Evolutionary conservation across 352 stramenopile species (phyloP), one percentile per base, ranked within the genome.

Genomic region (Pythium brachiatum): DNA sequence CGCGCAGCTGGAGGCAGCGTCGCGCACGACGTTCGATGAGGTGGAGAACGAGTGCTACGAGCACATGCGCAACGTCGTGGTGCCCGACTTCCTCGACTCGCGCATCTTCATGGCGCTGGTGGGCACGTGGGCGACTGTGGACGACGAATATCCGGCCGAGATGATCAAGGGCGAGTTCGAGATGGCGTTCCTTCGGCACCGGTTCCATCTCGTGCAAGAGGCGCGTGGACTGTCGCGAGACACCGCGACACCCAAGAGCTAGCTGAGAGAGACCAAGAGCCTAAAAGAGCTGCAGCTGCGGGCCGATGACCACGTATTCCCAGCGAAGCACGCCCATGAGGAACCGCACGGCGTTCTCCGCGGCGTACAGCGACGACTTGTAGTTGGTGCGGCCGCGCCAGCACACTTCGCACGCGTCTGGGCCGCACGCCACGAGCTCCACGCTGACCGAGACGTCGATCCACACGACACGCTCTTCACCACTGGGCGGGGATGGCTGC

Each of bases 51-150:
- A 94, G 50, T 90, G 83, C 65, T 78, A 83, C 64, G 81, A 90
- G 21, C 70, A 83, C 31, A 89, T 94, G 77, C 76, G 78, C 55
- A 90, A 86, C 61, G 72, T 88, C 1, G 78, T 91, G 15, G 68
- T 92, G 50, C 81, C 82, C 11, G 85, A 94, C 44, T 94, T 94
- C 53, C 64, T 92, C 20, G 85, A 92, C 53, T 94, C 85, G 52
- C 76, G 82, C 5, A 88, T 94, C 59, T 92, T 94, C 66, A 94
- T 94, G 85, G 81, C 79, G 23, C 71, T 94, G 11, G 81, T 94
- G 21, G 85, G 85, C 5, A 83, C 85, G 44, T 94, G 85, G 85
- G 74, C 82, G 20, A 72, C 75, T 1, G 80, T 94, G 44, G 73
- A 91, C 54, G 82, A 92, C 34, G 80, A 87, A 29, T 90, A 90